phyloP scores from a whole-genome alignment of 768 basidiomycete species.

The Suillus luteus region DNA sequence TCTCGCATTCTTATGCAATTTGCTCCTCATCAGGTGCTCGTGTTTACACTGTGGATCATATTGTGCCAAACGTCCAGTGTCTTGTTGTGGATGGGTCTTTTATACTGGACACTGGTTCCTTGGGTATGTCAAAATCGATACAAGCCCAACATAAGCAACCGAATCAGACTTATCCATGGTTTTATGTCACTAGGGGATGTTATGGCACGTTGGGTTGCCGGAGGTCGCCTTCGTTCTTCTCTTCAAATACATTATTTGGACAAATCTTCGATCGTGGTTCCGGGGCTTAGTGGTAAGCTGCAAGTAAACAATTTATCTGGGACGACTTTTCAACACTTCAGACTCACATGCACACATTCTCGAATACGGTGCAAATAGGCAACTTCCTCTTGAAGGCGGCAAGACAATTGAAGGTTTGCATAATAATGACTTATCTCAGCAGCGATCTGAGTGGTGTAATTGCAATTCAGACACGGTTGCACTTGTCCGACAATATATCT shows the following conservation, averaged over 20 bases:
- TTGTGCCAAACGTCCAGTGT: constrained; percentile 57
- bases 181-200: constrained; percentile 41
- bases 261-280: constrained; percentile 63
- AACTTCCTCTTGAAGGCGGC: constrained; percentile 66
- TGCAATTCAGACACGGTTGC: constrained; percentile 55
- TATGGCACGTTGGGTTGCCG: constrained; percentile 39
- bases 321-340: constrained; percentile 26
- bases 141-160: constrained; percentile 4
- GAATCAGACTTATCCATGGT: constrained; percentile 2
- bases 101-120: constrained; percentile 56
- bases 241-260: constrained; percentile 51
- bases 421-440: too few relatives aligned
- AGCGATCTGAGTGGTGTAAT: constrained; percentile 1
- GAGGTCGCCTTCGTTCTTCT: constrained; percentile 26
- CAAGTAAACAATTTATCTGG: constrained; percentile 5
- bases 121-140: constrained; percentile 42
- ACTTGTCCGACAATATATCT: constrained; percentile 62
- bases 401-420: constrained; percentile 54
- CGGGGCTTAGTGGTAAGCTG: constrained; percentile 68
- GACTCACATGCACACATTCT: constrained; percentile 82
- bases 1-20: constrained; percentile 52
- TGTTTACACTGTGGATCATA: constrained; percentile 70
- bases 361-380: constrained; percentile 70
- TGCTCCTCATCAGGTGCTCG: constrained; percentile 54
- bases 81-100: constrained; percentile 54